These are phyloP conservation scores for Paraleonurus japonicus DNA, from an alignment of 257 asterid species.

Conservation along the genomic window DNA sequence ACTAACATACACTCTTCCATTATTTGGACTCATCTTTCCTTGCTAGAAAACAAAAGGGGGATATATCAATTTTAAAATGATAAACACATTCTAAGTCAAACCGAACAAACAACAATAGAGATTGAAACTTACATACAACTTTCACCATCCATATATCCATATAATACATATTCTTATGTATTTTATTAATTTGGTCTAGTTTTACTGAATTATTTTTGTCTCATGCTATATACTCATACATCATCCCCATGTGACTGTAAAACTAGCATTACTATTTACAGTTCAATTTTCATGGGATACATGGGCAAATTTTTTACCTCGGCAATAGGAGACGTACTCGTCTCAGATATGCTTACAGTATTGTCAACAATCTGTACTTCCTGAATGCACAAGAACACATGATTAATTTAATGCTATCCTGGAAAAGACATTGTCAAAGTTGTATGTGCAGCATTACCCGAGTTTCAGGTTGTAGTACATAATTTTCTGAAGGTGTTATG, in stretches of 20 bases:
- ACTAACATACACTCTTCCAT: slow-evolving; percentile 55
- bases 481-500: slow-evolving; percentile 57
- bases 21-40: slow-evolving; percentile 49
- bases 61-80: slow-evolving; percentile 15
- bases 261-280: not conserved
- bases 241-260: not conserved
- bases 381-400: slow-evolving; percentile 26
- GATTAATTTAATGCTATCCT: slow-evolving; percentile 17
- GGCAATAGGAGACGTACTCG: slow-evolving; percentile 34
- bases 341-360: slow-evolving; percentile 33
- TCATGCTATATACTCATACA: not conserved
- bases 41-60: slow-evolving; percentile 35
- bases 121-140: slow-evolving; percentile 1
- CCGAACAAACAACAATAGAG: not conserved
- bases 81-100: slow-evolving; percentile 10
- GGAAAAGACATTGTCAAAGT: not conserved
- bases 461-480: slow-evolving; percentile 46
- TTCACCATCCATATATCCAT: not conserved
- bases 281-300: not conserved
- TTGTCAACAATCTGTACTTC: slow-evolving; percentile 37
- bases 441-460: slow-evolving; percentile 38
- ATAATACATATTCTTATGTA: not conserved
- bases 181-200: not conserved
- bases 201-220: not conserved
- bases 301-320: slow-evolving; percentile 47